Conservation (phyloP, 495 filamentous ascomycete species). For the Chaetomidium leptoderma region DNA sequence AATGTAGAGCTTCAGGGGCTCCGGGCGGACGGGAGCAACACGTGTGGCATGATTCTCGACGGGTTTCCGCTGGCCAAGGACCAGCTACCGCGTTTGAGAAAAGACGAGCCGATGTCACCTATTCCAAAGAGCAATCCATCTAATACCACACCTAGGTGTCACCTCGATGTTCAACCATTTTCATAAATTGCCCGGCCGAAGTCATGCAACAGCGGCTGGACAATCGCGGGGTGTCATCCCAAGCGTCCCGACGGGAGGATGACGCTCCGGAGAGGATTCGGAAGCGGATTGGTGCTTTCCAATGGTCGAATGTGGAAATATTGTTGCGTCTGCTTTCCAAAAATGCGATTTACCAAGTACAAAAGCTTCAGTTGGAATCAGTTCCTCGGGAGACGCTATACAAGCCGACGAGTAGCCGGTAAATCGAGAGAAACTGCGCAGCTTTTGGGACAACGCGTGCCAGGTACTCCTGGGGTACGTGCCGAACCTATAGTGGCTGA, state of each 20-base stretch:
- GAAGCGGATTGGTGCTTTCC: no score
- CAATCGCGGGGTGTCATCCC: no score
- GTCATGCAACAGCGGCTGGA: no score
- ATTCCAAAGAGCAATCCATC: neutral
- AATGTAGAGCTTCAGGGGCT: neutral
- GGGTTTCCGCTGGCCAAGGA: neutral
- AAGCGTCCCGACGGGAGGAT: no score
- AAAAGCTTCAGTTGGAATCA: no score
- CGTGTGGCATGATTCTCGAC: neutral
- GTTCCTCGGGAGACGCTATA: no score
- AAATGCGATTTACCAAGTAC: no score
- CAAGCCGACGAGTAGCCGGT: no score
- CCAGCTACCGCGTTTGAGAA: neutral
- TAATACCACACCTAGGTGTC: neutral
- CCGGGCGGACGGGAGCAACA: neutral
- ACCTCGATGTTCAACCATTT: neutral
- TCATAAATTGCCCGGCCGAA: neutral
- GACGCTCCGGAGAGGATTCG: no score
- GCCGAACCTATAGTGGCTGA: slow-evolving; percentile 26
- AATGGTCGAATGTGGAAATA: no score
- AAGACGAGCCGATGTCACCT: neutral
- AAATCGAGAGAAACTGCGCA: no score
- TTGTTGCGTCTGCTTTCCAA: no score
- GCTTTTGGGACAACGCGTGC: slow-evolving; percentile 30
- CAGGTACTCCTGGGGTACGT: slow-evolving; percentile 15